Conservation (phyloP, 2,329 filamentous ascomycete species). For the Neonectria coccinea region DNA sequence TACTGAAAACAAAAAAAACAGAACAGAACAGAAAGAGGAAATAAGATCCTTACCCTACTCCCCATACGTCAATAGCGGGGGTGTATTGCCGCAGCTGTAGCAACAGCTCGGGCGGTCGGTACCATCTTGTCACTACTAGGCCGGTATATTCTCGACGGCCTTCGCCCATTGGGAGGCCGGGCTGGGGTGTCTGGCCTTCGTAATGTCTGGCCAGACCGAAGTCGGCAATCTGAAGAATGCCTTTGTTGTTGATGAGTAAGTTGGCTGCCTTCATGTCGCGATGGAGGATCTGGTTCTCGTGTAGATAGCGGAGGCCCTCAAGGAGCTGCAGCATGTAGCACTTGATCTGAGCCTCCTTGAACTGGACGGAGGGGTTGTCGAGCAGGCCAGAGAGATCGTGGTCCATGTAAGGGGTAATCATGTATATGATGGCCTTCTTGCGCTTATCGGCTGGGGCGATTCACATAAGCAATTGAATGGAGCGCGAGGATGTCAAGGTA, state of each 20-base stretch:
- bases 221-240: constrained; percentile 95
- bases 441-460: constrained; percentile 74
- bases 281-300: constrained; percentile 90
- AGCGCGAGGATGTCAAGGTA: constrained; percentile 14
- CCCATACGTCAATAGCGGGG: constrained; percentile 98
- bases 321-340: constrained; percentile 97
- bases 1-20: background rate
- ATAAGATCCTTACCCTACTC: constrained; percentile 78
- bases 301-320: constrained; percentile 88
- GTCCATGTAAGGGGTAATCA: constrained; percentile 99
- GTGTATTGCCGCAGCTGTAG: constrained; percentile 91
- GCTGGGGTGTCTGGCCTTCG: constrained; percentile 82
- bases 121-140: constrained; percentile 97
- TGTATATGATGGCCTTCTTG: constrained; percentile 91
- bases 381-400: constrained; percentile 97
- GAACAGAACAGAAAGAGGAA: background rate
- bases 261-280: constrained; percentile 99
- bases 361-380: constrained; percentile 90
- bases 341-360: constrained; percentile 93
- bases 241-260: constrained; percentile 92
- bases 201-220: constrained; percentile 96
- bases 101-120: constrained; percentile 91
- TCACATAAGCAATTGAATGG: constrained; percentile 25
- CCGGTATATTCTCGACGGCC: constrained; percentile 93
- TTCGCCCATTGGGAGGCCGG: constrained; percentile 84